Base-by-base conservation (phyloP, 2,329 filamentous ascomycete genomes). In the Fusarium kyushuense region DNA sequence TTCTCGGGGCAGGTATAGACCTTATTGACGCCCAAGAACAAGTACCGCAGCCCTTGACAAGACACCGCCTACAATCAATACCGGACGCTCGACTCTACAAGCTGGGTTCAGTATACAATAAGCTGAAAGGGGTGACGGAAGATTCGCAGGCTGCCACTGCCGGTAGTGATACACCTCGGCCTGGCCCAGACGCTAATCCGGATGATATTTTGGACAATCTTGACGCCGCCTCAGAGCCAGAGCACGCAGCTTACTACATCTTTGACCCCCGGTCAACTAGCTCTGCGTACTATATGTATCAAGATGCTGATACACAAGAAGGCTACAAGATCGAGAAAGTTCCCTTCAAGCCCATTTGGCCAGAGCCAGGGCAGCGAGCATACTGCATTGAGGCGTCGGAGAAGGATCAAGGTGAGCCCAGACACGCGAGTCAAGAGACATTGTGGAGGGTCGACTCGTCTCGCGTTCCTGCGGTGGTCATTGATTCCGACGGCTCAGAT, bases 131-230 rank as follows among this genome's bases (percentile, higher is more conserved):
- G 4, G 27, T 29, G 7, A 30, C 27, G 19, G 54, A 58, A 7
- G 62, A 45, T 14, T 74, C 69, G 11, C 71, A 69, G 30, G 51
- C 30, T 35, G 71, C 58, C 23, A 74, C 67, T 25, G 45, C 63
- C 14, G 54, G 72, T 17, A 61, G 67, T 19, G 52, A 67, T 38
- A 64, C 49, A 4, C 35, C 60, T 30, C 40, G 25, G 19, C 30
- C 42, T 13, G 62, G 69, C 13, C 27, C 51, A 10, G 56, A 65
- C 35, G 25, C 19, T 12, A 51, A 55, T 14, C 59, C 62, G 3
- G 25, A 49, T 19, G 29, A 32, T 12, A 54, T 25, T n/a, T 55
- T 40, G 11, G 42, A 47, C 17, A 36, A 36, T n/a, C 47, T 23
- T 12, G 48, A 42, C 16, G 17, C 35, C 17, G 23, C 56, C 9